phyloP scores from a whole-genome alignment of 1,139 yeast genomes.

The Geotrichum armillariae region DNA sequence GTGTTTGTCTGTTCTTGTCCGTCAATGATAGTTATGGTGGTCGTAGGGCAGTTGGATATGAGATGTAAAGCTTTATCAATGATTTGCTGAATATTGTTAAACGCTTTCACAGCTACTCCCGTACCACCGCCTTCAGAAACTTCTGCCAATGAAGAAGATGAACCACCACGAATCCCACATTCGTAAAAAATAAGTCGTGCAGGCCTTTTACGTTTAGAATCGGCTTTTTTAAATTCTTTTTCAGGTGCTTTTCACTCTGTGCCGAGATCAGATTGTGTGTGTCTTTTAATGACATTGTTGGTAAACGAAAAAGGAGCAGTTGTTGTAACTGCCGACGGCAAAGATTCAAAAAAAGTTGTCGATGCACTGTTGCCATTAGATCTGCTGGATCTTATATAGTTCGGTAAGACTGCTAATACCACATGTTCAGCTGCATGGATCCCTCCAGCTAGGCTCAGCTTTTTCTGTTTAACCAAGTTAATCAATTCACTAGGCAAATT shows the following conservation, averaged over 20 bases:
- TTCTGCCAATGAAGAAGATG: neutral
- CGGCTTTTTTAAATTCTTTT: constrained; percentile 80
- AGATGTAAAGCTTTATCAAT: constrained; percentile 58
- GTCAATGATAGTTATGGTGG: no score
- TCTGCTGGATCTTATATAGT: neutral
- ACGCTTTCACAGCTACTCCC: constrained; percentile 72
- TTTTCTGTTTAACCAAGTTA: constrained; percentile 54
- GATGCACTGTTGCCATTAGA: neutral
- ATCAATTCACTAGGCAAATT: constrained; percentile 71
- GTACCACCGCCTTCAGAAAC: constrained; percentile 44
- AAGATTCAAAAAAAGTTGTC: neutral
- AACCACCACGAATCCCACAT: constrained; percentile 42
- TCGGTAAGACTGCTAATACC: constrained; percentile 49
- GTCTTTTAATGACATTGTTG: neutral
- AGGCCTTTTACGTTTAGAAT: constrained; percentile 71
- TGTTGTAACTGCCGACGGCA: neutral
- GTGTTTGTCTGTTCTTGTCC: no score
- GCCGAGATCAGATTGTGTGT: constrained; percentile 62
- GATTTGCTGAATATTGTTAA: constrained; percentile 70
- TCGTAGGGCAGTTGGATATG: constrained; percentile 59
- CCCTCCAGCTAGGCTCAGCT: constrained; percentile 76
- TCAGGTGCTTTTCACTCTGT: constrained; percentile 98
- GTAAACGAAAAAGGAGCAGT: neutral
- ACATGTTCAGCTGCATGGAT: constrained; percentile 98
- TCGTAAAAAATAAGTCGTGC: constrained; percentile 85